Percentiles rank a stretch among this genome's conserved stretches.
Conservation (phyloP, 495 filamentous ascomycete species). For the Penicillium pulvis region DNA sequence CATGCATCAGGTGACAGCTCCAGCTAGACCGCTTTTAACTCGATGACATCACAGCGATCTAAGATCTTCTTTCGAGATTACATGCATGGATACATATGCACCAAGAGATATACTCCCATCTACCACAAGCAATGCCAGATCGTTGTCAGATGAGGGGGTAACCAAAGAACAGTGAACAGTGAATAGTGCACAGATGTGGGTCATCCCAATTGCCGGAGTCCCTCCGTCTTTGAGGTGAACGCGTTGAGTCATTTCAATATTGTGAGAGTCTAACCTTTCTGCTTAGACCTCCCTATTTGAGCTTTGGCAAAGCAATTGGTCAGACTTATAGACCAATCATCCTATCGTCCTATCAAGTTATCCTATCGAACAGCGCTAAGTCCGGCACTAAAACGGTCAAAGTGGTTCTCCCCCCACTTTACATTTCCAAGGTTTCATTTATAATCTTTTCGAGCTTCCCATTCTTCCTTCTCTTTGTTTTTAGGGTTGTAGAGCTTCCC, state of each 20-base stretch:
- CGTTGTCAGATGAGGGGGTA: not conserved
- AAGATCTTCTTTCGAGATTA: not conserved
- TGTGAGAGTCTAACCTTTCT: not conserved
- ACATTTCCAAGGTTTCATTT: conserved; percentile 8
- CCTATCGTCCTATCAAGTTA: not conserved
- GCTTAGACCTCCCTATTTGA: conserved; percentile 7
- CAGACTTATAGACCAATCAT: not conserved
- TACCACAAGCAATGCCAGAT: too few species aligned
- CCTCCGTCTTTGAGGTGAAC: not conserved
- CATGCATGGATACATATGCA: too few species aligned
- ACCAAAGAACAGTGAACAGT: not conserved
- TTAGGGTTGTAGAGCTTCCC: not conserved
- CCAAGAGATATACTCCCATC: too few species aligned
- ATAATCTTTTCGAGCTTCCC: conserved; percentile 10
- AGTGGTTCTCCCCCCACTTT: conserved; percentile 5
- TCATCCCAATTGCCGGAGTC: not conserved
- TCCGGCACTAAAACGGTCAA: conserved; percentile 3
- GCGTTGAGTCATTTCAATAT: not conserved
- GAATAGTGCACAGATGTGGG: not conserved
- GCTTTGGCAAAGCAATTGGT: not conserved
- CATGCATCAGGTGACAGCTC: not conserved
- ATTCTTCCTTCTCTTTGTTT: conserved; percentile 3
- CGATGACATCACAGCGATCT: not conserved
- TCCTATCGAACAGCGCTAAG: not conserved
- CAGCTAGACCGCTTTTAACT: not conserved